phyloP scores from a whole-genome alignment of 129 eudicot species.

The Chrysanthemum lavandulifolium region DNA sequence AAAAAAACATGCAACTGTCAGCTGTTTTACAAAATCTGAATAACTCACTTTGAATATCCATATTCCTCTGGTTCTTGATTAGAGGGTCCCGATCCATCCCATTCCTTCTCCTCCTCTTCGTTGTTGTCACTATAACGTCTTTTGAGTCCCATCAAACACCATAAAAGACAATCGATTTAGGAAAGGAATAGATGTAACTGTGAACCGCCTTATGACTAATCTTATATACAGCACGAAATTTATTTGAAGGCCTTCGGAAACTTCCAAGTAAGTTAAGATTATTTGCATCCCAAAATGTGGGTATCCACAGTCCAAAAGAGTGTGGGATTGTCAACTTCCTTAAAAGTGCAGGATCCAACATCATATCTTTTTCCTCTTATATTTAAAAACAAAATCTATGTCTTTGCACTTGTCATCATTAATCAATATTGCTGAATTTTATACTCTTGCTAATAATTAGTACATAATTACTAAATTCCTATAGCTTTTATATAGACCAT shows the following conservation, averaged over 20 bases:
- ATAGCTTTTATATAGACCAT: slow-evolving; percentile 3
- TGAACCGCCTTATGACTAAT: slow-evolving; percentile 16
- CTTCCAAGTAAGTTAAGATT: slow-evolving; percentile 30
- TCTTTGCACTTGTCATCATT: slow-evolving; percentile 5
- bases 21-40: not conserved
- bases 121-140: slow-evolving; percentile 33
- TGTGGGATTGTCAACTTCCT: slow-evolving; percentile 16
- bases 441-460: not conserved
- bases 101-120: slow-evolving; percentile 20
- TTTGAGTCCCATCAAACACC: slow-evolving; percentile 56
- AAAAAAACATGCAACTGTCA: not conserved
- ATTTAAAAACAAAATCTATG: slow-evolving; percentile 26
- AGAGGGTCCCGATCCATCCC: slow-evolving; percentile 41
- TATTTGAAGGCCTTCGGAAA: slow-evolving; percentile 23
- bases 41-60: slow-evolving; percentile 44
- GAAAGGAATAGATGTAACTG: slow-evolving; percentile 19
- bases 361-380: slow-evolving; percentile 25
- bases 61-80: slow-evolving; percentile 32
- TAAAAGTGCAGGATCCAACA: slow-evolving; percentile 8
- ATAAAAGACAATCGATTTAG: slow-evolving; percentile 7
- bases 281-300: not conserved
- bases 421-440: slow-evolving; percentile 8
- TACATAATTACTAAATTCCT: not conserved
- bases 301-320: not conserved
- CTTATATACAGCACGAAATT: slow-evolving; percentile 15